These are phyloP conservation scores for Pseudocercospora cruenta DNA, from an alignment of 2,329 filamentous ascomycete genomes.

Conservation along the genomic window DNA sequence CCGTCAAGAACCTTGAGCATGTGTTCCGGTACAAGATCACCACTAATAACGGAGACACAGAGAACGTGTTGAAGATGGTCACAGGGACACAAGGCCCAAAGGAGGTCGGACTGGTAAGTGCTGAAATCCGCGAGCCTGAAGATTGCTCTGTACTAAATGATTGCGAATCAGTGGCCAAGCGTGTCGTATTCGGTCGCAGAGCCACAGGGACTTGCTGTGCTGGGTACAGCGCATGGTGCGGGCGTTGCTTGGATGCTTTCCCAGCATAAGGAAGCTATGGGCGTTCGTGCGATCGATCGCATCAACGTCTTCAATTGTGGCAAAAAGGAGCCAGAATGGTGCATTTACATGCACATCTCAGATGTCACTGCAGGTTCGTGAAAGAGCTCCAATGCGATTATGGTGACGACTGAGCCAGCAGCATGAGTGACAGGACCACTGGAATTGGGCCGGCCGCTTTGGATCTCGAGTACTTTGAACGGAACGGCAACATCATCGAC, in stretches of 20 bases:
- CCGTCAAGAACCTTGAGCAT: background rate
- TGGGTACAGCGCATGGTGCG: background rate
- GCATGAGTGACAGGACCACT: background rate
- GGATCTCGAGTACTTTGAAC: background rate
- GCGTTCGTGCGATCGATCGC: slow-evolving; percentile 13
- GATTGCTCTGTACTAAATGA: background rate
- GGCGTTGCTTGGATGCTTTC: slow-evolving; percentile 12
- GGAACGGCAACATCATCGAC: background rate
- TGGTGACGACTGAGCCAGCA: background rate
- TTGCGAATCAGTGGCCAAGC: background rate
- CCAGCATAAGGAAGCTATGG: slow-evolving; percentile 15
- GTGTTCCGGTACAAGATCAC: background rate
- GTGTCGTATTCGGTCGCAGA: background rate
- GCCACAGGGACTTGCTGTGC: background rate
- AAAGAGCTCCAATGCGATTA: background rate
- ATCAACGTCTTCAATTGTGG: slow-evolving; percentile 17
- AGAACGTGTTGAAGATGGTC: background rate
- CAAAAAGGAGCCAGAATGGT: background rate
- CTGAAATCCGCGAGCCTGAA: background rate
- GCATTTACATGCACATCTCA: background rate
- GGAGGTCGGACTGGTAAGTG: background rate
- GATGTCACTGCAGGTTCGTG: background rate
- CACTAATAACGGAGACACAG: background rate
- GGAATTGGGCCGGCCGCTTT: background rate
- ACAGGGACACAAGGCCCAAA: background rate